phyloP scores from a whole-genome alignment of 2,329 filamentous ascomycete genomes.

The Aspergillus japonicus region DNA sequence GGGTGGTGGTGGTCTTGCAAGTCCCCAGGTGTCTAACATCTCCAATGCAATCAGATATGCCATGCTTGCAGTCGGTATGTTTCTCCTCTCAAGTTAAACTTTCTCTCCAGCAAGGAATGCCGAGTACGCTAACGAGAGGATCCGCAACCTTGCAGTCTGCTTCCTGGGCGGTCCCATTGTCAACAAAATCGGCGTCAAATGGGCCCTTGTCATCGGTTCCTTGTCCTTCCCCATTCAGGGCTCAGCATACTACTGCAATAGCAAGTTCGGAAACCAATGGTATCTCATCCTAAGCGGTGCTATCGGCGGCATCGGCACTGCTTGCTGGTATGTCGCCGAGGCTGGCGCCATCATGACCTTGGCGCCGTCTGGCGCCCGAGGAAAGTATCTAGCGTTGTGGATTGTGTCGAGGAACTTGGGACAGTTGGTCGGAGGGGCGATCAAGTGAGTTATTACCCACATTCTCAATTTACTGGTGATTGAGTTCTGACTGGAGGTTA shows the following conservation, averaged over 20 bases:
- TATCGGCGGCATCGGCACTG: conserved; percentile 42
- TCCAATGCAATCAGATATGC: conserved; percentile 33
- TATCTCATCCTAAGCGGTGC: conserved; percentile 44
- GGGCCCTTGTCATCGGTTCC: conserved; percentile 46
- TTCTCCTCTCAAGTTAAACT: too few species aligned
- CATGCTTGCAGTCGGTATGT: conserved; percentile 31
- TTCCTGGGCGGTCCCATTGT: conserved; percentile 47
- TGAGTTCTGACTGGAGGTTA: not conserved
- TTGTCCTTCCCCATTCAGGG: conserved; percentile 48
- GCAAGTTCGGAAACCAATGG: conserved; percentile 51
- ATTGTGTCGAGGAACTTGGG: conserved; percentile 50
- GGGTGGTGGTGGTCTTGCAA: conserved; percentile 48
- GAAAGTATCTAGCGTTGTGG: conserved; percentile 51
- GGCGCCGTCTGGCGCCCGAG: conserved; percentile 47
- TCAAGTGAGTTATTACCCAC: conserved; percentile 36
- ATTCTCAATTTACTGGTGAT: too few species aligned
- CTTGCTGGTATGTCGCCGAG: conserved; percentile 53
- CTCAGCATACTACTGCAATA: conserved; percentile 51
- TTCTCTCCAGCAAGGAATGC: not conserved
- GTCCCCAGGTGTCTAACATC: conserved; percentile 46
- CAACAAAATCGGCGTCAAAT: conserved; percentile 50
- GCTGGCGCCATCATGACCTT: conserved; percentile 51
- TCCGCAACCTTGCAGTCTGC: conserved; percentile 31
- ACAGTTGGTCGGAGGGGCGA: conserved; percentile 49
- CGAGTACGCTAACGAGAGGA: not conserved